Percentiles rank a stretch among this genome's conserved stretches.
Evolutionary conservation across 176 grass and related monocot species (phyloP).

Genomic region (Eleusine coracana): DNA sequence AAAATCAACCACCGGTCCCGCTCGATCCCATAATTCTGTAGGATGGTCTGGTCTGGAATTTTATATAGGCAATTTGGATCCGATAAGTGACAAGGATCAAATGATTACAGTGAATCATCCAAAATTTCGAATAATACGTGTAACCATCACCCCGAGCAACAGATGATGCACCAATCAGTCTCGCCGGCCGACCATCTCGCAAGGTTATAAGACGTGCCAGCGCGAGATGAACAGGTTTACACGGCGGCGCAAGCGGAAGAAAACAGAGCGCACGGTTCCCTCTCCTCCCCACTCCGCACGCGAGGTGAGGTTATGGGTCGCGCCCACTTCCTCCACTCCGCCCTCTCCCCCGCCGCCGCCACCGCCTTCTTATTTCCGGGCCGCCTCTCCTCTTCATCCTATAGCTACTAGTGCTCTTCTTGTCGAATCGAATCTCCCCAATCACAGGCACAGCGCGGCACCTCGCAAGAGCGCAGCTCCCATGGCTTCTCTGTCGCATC

Average conservation of each 20-base stretch:
- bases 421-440: not conserved
- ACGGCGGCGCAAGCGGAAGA: not conserved
- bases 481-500: constrained; percentile 24
- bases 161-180: not conserved
- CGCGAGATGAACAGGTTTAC: not conserved
- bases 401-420: not conserved
- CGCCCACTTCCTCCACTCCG: not conserved
- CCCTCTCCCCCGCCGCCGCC: not conserved
- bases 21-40: not conserved
- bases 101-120: not conserved
- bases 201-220: constrained; percentile 2
- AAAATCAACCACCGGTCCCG: not conserved
- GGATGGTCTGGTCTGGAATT: not conserved
- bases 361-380: not conserved
- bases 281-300: not conserved
- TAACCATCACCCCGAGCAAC: too few species aligned
- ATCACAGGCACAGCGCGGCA: not conserved
- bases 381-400: not conserved
- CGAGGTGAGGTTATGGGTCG: not conserved
- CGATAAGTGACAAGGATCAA: too few species aligned
- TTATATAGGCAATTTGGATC: not conserved
- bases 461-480: not conserved
- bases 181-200: not conserved
- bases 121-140: not conserved
- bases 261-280: not conserved